Conservation (phyloP, 202 grass and related monocot species). For the Brachypodium distachyon region DNA sequence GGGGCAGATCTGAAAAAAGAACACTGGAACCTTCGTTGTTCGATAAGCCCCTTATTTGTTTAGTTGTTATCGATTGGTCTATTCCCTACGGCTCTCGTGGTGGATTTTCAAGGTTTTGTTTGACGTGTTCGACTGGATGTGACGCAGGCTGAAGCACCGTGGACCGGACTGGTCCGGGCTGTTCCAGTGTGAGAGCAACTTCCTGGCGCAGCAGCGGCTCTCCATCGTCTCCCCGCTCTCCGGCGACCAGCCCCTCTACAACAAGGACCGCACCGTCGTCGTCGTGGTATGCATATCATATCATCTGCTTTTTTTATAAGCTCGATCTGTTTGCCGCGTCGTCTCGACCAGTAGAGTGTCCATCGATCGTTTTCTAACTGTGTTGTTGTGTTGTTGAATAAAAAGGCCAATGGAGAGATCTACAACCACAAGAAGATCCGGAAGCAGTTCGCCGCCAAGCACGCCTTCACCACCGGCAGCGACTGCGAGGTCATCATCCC, state of each 20-base stretch:
- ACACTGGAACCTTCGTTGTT: background rate
- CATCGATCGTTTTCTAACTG: background rate
- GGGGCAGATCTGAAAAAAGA: background rate
- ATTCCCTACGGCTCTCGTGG: background rate
- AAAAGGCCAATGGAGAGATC: conserved; percentile 85
- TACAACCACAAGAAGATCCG: conserved; percentile 88
- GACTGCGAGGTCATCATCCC: conserved; percentile 96
- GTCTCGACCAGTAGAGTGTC: background rate
- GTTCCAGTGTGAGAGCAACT: conserved; percentile 74
- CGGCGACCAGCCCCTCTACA: conserved; percentile 95
- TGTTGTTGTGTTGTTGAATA: background rate
- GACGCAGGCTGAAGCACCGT: conserved; percentile 76
- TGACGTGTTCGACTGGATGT: background rate
- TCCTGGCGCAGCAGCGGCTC: conserved; percentile 82
- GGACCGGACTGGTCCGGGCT: conserved; percentile 90
- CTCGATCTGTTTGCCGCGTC: background rate
- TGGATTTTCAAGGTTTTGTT: background rate
- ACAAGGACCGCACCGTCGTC: conserved; percentile 66
- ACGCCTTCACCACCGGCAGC: conserved; percentile 83
- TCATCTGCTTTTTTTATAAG: background rate
- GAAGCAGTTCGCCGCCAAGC: conserved; percentile 48
- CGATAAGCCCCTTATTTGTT: background rate
- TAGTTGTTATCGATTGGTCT: background rate
- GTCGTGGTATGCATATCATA: conserved; percentile 58
- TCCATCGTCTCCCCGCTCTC: conserved; percentile 80